Base-by-base conservation (phyloP, 2,329 filamentous ascomycete genomes). In the Catunica adiposa region DNA sequence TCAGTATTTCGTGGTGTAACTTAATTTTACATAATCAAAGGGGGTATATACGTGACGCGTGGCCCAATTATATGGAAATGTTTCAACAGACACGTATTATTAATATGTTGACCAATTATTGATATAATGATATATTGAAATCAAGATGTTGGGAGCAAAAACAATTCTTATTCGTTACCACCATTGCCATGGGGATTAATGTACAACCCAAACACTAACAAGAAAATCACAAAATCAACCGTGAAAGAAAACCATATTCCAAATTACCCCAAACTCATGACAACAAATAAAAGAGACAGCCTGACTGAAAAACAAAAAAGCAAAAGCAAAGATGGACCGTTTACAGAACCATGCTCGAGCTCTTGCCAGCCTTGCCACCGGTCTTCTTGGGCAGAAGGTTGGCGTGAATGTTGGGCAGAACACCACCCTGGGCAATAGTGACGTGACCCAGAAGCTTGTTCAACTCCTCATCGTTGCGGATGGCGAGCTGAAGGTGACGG, bases 331-430 rank as follows among this genome's bases (percentile, higher is more conserved):
- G 60, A 58, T 66, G 61, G 61, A 8, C 64, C 42, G 66, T 75
- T 79, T 88, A 97, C 76, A 97, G 79, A 79, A 96, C 89, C 76
- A 95, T 89, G 77, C 88, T 94, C 66, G 82, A 78, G 70, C 82
- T 84, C 83, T 95, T 95, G 75, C 86, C 86, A 70, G 79, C 78
- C 86, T 97, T 96, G 71, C 83, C 79, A 58, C 81, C 77, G 59
- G 92, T 95, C 87, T 97, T 97, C 89, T 98, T 97, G 69, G 92
- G 92, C 63, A 98, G 83, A 61, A 98, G 85, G 77, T 98, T 95
- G 76, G 92, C 86, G 78, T 94, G 88, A 65, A 95, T 95, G 81
- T 94, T 94, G 72, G 89, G 89, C 62, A 95, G 79, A 64, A 95
- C 89, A 89, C 88, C 88, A 77, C 88, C 89, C 76, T 95, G 89